Base-by-base conservation (phyloP, 345 rosid genomes). In the Rhizophora apiculata region DNA sequence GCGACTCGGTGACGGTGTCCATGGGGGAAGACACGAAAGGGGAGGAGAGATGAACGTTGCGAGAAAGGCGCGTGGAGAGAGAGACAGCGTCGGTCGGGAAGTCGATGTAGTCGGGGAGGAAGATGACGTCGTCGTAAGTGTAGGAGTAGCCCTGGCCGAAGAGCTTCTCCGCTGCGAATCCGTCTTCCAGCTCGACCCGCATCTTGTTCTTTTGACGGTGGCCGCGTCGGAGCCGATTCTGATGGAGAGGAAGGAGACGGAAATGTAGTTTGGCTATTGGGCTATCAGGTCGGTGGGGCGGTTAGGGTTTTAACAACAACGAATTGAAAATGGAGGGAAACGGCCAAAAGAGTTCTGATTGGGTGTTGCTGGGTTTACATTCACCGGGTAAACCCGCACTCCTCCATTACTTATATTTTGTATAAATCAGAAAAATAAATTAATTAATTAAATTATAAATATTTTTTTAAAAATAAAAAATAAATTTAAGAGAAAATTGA, bases 11-110 rank as follows among this genome's bases (percentile, higher is more conserved):
- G 31, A 92, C 99, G 20, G 99, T 95, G 72, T 95, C 98, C 98
- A 94, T 91, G 6, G 96, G 97, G 37, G 98, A 94, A 22, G 98
- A 82, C 22, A 94, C 93, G 58, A 92, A 94, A 7, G 98, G 98
- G 72, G 84, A 77, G 3, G 91, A 79, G 56, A 94, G 93, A 8
- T 82, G 70, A 61, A 94, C 66, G 73, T 89, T 93, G 55, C 90
- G 85, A 43, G 90, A 82, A 56, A 91, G 85, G 16, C 72, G 81
- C 48, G 98, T 87, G 79, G 93, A 78, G 37, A 94, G 82, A 3
- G 87, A 85, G 34, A 94, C 97, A 34, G 86, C 82, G 70, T 94
- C 96, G 2, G 88, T 82, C 1, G 96, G 89, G 87, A 94, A 91
- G 79, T 91, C 96, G 70, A 94, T 94, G 83, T 82, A 91, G 72